These are phyloP conservation scores for Fusarium nanum DNA, from an alignment of 2,329 filamentous ascomycete species.

Conservation along the genomic window DNA sequence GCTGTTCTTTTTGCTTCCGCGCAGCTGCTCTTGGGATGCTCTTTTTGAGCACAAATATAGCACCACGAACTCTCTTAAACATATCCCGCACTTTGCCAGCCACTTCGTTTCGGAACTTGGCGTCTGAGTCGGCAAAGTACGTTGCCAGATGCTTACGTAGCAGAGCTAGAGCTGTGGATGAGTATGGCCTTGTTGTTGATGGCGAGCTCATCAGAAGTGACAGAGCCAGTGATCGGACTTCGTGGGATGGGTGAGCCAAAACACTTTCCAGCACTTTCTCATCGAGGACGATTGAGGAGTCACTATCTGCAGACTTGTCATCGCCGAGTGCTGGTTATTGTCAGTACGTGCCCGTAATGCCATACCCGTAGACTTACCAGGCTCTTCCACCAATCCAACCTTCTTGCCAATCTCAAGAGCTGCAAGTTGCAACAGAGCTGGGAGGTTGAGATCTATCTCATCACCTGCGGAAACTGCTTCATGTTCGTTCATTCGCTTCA, in stretches of 20 bases:
- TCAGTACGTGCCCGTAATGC: constrained; percentile 29
- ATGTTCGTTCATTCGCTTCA: constrained; percentile 67
- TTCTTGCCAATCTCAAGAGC: constrained; percentile 79
- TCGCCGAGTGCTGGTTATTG: constrained; percentile 45
- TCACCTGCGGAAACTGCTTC: constrained; percentile 60
- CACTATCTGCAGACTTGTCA: constrained; percentile 33
- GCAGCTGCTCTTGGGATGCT: constrained; percentile 54
- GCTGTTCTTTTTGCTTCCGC: constrained; percentile 52
- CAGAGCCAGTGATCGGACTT: constrained; percentile 82
- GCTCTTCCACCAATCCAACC: constrained; percentile 75
- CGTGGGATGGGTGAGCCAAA: constrained; percentile 66
- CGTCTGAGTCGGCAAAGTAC: constrained; percentile 85
- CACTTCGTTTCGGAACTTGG: constrained; percentile 86
- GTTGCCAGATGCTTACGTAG: constrained; percentile 74
- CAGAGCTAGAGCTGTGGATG: constrained; percentile 68
- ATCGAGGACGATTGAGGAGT: constrained; percentile 50
- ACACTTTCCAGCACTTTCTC: constrained; percentile 63
- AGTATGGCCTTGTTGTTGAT: constrained; percentile 79
- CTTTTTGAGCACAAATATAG: constrained; percentile 67
- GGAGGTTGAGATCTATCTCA: constrained; percentile 60
- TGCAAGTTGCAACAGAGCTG: constrained; percentile 71
- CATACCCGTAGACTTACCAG: constrained; percentile 56
- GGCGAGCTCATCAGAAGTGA: constrained; percentile 82
- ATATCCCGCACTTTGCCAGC: constrained; percentile 80
- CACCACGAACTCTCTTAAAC: constrained; percentile 78